These are phyloP conservation scores for Cordyceps farinosa DNA, from an alignment of 2,329 filamentous ascomycete species.

Conservation along the genomic window DNA sequence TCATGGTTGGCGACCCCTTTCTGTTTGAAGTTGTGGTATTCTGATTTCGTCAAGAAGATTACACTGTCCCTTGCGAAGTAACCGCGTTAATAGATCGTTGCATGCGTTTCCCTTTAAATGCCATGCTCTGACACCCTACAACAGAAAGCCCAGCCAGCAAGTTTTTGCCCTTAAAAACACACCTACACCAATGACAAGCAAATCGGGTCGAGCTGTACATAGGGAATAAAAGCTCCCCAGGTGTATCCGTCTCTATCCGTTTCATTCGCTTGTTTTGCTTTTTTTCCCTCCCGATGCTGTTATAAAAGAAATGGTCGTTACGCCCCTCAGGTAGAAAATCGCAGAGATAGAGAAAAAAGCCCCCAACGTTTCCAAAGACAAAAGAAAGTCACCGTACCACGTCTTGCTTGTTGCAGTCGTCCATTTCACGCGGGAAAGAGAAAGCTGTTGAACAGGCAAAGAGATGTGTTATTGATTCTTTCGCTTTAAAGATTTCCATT, in stretches of 20 bases:
- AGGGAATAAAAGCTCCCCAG: background rate
- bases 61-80: slow-evolving; percentile 28
- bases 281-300: slow-evolving; percentile 9
- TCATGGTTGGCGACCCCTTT: background rate
- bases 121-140: slow-evolving; percentile 29
- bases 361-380: background rate
- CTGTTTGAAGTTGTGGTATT: slow-evolving; percentile 29
- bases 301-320: slow-evolving; percentile 13
- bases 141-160: slow-evolving; percentile 12
- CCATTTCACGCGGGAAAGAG: slow-evolving; percentile 5
- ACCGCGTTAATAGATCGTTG: slow-evolving; percentile 27
- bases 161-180: slow-evolving; percentile 13
- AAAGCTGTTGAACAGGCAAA: slow-evolving; percentile 16
- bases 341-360: background rate
- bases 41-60: slow-evolving; percentile 36
- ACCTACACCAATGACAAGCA: slow-evolving; percentile 13
- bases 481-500: slow-evolving; percentile 18
- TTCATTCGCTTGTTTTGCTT: background rate
- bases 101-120: slow-evolving; percentile 38
- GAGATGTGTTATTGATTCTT: slow-evolving; percentile 18
- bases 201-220: background rate
- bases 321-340: background rate
- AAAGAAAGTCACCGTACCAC: background rate
- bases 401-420: slow-evolving; percentile 11
- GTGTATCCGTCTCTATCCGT: background rate